Evolutionary conservation across 805 yeast species (phyloP), one percentile per base, ranked within the genome.

Genomic region (Tetrapisispora phaffii): DNA sequence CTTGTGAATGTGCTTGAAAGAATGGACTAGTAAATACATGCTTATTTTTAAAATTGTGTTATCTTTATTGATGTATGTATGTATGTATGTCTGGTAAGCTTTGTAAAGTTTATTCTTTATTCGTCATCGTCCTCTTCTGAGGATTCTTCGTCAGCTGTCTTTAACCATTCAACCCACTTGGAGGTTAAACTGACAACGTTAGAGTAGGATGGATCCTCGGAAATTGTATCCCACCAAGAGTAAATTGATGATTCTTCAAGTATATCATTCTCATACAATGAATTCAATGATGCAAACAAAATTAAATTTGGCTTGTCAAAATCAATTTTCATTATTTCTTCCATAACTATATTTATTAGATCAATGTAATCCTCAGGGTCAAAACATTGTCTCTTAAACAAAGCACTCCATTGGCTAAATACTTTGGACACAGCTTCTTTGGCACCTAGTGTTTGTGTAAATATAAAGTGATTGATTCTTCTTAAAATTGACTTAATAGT

Each of bases 141-240:
- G 9, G 73, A 65, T 51, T 77, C 82, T 53, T 75, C 80, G 47
- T 77, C 82, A 1, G 96, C 97, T 39, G 80, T 85, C 55, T 75
- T 75, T 47, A 90, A 73, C 97, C 97, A 89, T 17, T 80, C 85
- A 19, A 90, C 73, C 80, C 90, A 90, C 62, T 80, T 82, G 8
- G 67, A 75, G 2, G 86, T 79, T 51, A 77, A 70, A 24, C 59
- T 69, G 47, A 82, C 74, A 17, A 80, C 80, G 23, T 67, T 69
- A 35, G 76, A 67, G 21, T 67, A 70, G 7, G 68, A 72, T 15
- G 68, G 58, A 15, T 68, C 73, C 7, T 65, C 60, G 17, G 69
- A 59, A 19, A 56, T 51, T 19, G 39, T 51, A 44, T 73, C 71
- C 95, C 95, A 93, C 98, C 98, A 93, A 41, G 66, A 60, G 56